Evolutionary conservation across 2,329 filamentous ascomycete genomes (phyloP).

Genomic region (Ophiostoma fasciatum): DNA sequence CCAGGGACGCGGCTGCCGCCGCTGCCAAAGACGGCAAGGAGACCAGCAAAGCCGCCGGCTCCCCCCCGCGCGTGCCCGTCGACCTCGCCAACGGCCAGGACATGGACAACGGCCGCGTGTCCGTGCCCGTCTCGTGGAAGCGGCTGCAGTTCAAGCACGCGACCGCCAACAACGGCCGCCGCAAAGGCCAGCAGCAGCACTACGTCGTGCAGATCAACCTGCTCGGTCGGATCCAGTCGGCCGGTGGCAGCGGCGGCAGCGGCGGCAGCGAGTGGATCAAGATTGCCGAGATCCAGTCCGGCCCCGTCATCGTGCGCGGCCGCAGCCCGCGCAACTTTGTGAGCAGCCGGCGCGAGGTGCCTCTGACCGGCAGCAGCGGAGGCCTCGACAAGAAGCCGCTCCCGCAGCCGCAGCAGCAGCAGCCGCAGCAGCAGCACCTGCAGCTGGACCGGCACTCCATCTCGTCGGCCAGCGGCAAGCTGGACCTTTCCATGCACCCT

Average conservation of each 20-base stretch:
- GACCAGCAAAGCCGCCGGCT: slow-evolving; percentile 32
- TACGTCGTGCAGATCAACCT: slow-evolving; percentile 81
- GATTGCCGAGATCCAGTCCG: slow-evolving; percentile 76
- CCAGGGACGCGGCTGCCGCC: too few relatives aligned
- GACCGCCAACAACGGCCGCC: slow-evolving; percentile 86
- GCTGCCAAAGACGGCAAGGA: too few relatives aligned
- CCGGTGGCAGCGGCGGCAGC: not conserved
- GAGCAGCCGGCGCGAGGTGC: slow-evolving; percentile 72
- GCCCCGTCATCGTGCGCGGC: slow-evolving; percentile 88
- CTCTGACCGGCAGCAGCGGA: slow-evolving; percentile 35
- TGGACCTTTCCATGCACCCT: slow-evolving; percentile 1
- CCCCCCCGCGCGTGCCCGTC: slow-evolving; percentile 39
- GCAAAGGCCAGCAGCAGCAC: slow-evolving; percentile 90
- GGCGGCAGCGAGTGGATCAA: slow-evolving; percentile 46
- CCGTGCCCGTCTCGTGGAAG: slow-evolving; percentile 83
- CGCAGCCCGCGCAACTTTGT: slow-evolving; percentile 91
- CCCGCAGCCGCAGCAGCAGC: slow-evolving; percentile 17
- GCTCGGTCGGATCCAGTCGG: slow-evolving; percentile 32
- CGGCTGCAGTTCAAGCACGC: slow-evolving; percentile 89
- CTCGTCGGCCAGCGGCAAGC: not conserved
- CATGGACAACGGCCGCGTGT: slow-evolving; percentile 60
- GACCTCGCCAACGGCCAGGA: slow-evolving; percentile 45
- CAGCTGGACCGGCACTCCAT: slow-evolving; percentile 2
- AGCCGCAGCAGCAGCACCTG: slow-evolving; percentile 13
- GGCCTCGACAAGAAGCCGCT: slow-evolving; percentile 29